Base-by-base conservation (phyloP, 78 protist genomes). In the Mastigamoeba balamuthi region DNA sequence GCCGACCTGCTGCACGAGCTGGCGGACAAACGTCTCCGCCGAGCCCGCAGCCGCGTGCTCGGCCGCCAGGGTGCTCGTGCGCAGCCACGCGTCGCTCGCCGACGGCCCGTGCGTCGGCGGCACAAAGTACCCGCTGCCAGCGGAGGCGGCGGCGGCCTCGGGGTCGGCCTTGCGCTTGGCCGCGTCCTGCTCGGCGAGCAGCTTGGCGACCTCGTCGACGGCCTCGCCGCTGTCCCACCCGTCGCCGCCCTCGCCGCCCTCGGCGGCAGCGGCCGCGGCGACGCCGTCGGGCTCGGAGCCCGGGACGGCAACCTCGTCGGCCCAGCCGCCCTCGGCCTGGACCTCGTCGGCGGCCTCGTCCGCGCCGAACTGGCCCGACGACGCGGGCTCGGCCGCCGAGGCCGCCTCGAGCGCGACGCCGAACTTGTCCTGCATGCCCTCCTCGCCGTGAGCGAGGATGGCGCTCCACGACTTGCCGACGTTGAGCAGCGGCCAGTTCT, bases 401-500 rank as follows among this genome's bases (percentile, higher is more conserved):
- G 53, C 77, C 41, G 43, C 80, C 28, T 48, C 68, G 6, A 64
- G 66, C 10, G 29, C 1, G 5, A 35, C 40, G 29, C 7, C 35
- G 2, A 29, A 5, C 38, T 10, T 37, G 3, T 44, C 68, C 0
- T 85, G 82, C 2, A 66, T 38, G 28, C 75, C 86, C 66, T 70
- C 81, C 65, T 37, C 43, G 30, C 76, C 72, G 28, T 7, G 81
- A 28, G 67, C 53, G 1, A 53, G 42, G 33, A 82, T 8, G 33
- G 81, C 87, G 9, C 37, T 38, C n/a, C 44, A 75, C 2, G 82
- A 85, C 77, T 91, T 87, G 23, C 82, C 58, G 10, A 84, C 79
- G 17, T 43, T 33, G 29, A 93, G 82, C 25, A 88, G 82, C 40
- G 97, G 97, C 97, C 97, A 93, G 76, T 93, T 93, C 27, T 25